These are phyloP conservation scores for Pontederia paniculata DNA, from an alignment of 176 grass and related monocot genomes.

Conservation along the genomic window DNA sequence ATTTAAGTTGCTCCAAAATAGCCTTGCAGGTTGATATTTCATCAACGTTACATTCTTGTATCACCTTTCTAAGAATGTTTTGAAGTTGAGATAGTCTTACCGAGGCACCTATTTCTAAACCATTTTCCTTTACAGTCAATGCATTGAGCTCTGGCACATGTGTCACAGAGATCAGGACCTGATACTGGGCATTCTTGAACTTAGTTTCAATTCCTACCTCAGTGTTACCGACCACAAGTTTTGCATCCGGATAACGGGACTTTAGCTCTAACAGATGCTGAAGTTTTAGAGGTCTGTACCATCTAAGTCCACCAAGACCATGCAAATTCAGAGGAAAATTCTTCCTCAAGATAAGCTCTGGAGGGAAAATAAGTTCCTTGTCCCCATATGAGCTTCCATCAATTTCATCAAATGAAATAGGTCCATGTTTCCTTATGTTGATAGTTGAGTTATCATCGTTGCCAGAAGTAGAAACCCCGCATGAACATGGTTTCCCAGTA, in stretches of 20 bases:
- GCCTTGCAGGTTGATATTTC: constrained; percentile 72
- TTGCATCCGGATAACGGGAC: constrained; percentile 63
- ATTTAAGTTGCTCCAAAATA: constrained; percentile 82
- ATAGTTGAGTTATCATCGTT: constrained; percentile 21
- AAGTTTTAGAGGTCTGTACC: constrained; percentile 81
- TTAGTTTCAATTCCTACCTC: constrained; percentile 93
- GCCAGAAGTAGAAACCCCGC: constrained; percentile 24
- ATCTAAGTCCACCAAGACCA: constrained; percentile 64
- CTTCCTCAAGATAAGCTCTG: constrained; percentile 69
- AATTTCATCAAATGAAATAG: constrained; percentile 59
- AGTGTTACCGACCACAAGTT: constrained; percentile 76
- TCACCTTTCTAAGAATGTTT: constrained; percentile 50
- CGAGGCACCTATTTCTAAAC: constrained; percentile 77
- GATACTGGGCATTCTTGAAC: constrained; percentile 74
- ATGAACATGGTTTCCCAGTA: constrained; percentile 85
- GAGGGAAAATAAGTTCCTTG: constrained; percentile 89
- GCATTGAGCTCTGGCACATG: constrained; percentile 77
- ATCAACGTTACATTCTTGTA: constrained; percentile 29
- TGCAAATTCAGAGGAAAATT: constrained; percentile 46
- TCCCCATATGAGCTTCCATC: constrained; percentile 67
- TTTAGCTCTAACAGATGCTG: constrained; percentile 60
- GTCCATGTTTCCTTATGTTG: constrained; percentile 33
- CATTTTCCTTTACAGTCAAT: constrained; percentile 54
- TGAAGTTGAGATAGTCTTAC: constrained; percentile 69
- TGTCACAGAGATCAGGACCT: constrained; percentile 64